Conservation (phyloP, 2,329 filamentous ascomycete genomes). For the Chalara sp. region DNA sequence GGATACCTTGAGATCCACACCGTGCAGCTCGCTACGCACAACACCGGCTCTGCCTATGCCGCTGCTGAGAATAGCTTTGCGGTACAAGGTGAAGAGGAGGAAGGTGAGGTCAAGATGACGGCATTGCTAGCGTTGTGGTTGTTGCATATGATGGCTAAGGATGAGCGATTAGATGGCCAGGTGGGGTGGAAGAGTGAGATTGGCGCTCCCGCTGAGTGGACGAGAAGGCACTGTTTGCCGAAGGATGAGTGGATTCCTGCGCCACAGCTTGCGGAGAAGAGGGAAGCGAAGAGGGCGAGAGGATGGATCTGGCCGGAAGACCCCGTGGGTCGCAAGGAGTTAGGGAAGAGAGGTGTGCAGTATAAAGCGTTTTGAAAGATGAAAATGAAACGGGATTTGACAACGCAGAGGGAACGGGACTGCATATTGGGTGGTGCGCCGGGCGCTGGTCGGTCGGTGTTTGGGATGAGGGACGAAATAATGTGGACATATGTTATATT, state of each 20-base stretch:
- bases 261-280: slow-evolving; percentile 67
- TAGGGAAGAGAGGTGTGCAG: slow-evolving; percentile 57
- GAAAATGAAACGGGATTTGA: no score
- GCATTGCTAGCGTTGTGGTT: slow-evolving; percentile 73
- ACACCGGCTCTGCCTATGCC: slow-evolving; percentile 12
- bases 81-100: slow-evolving; percentile 25
- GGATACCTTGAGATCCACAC: slow-evolving; percentile 75
- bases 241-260: slow-evolving; percentile 71
- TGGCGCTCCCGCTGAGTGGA: slow-evolving; percentile 67
- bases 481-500: no score
- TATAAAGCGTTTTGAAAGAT: slow-evolving; percentile 31
- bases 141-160: slow-evolving; percentile 63
- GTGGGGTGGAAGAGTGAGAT: slow-evolving; percentile 63
- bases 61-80: slow-evolving; percentile 18
- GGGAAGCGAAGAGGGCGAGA: slow-evolving; percentile 63
- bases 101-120: slow-evolving; percentile 52
- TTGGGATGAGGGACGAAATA: no score
- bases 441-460: no score
- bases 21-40: slow-evolving; percentile 46
- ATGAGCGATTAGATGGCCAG: slow-evolving; percentile 52
- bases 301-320: slow-evolving; percentile 76
- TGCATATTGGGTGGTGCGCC: no score
- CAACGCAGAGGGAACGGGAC: no score
- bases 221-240: slow-evolving; percentile 61
- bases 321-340: slow-evolving; percentile 63